These are phyloP conservation scores for Colletotrichum echinochloae DNA, from an alignment of 2,329 filamentous ascomycete genomes.

Conservation along the genomic window DNA sequence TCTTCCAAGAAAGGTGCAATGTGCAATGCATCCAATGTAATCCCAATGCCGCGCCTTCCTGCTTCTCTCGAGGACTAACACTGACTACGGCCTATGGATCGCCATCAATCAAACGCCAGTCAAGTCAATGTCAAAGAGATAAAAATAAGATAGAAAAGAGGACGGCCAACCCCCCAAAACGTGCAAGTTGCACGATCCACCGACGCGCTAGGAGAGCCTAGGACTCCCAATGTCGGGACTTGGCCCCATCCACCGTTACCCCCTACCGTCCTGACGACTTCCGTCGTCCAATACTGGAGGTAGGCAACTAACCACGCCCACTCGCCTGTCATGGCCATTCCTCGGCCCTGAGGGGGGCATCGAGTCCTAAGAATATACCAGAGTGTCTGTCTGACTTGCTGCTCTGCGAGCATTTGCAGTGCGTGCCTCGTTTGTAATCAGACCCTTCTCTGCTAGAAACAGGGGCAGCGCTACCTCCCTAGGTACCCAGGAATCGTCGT, in stretches of 20 bases:
- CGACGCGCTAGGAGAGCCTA: conserved; percentile 29
- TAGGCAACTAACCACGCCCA: no score
- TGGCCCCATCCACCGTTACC: conserved; percentile 18
- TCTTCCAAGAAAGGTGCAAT: conserved; percentile 2
- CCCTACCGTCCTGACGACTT: conserved; percentile 17
- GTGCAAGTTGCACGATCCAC: conserved; percentile 33
- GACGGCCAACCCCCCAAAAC: conserved; percentile 24
- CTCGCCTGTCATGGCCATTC: conserved; percentile 22
- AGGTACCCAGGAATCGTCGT: conserved; percentile 17
- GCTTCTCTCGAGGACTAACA: background rate
- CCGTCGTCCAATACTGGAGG: conserved; percentile 3
- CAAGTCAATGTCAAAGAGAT: conserved; percentile 26
- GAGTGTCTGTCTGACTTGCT: background rate
- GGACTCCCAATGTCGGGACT: conserved; percentile 16
- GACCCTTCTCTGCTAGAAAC: conserved; percentile 7
- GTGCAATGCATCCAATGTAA: background rate
- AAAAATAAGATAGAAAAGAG: background rate
- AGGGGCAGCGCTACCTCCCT: conserved; percentile 6
- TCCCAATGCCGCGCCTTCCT: background rate
- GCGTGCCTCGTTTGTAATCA: conserved; percentile 1
- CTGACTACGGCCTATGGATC: no score
- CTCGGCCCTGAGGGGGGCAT: conserved; percentile 1
- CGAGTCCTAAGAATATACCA: conserved; percentile 30
- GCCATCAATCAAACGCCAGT: conserved; percentile 1
- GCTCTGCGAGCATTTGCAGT: background rate